Evolutionary conservation across 78 protist species (phyloP).

Genomic region (Planoprotostelium fungivorum): DNA sequence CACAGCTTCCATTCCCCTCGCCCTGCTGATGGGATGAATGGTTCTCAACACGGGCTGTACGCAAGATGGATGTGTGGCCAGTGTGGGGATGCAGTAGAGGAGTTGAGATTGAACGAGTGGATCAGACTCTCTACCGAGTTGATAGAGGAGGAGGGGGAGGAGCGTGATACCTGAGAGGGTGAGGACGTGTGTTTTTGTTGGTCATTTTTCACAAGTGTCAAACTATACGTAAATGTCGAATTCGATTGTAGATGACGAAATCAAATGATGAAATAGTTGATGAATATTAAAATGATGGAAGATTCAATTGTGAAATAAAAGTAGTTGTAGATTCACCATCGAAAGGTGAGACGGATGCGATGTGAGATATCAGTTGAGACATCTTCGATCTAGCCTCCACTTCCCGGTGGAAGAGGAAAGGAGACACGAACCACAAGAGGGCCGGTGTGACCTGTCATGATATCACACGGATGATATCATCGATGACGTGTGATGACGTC

Average conservation of each 20-base stretch:
- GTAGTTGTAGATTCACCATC: neutral
- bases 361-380: neutral
- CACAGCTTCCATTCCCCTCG: neutral
- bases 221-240: no score
- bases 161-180: neutral
- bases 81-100: neutral
- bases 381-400: neutral
- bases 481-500: no score
- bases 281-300: neutral
- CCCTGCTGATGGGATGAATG: neutral
- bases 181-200: no score
- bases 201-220: no score
- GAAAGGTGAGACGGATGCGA: neutral
- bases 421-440: neutral
- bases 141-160: neutral
- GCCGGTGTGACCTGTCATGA: neutral
- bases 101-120: neutral
- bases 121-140: neutral
- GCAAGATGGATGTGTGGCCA: neutral
- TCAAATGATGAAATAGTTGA: no score
- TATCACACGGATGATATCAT: neutral
- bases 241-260: neutral
- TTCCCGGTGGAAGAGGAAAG: neutral
- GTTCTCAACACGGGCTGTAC: neutral
- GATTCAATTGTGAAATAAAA: no score